Conservation (phyloP, 2,329 filamentous ascomycete species). For the Acarospora socialis region DNA sequence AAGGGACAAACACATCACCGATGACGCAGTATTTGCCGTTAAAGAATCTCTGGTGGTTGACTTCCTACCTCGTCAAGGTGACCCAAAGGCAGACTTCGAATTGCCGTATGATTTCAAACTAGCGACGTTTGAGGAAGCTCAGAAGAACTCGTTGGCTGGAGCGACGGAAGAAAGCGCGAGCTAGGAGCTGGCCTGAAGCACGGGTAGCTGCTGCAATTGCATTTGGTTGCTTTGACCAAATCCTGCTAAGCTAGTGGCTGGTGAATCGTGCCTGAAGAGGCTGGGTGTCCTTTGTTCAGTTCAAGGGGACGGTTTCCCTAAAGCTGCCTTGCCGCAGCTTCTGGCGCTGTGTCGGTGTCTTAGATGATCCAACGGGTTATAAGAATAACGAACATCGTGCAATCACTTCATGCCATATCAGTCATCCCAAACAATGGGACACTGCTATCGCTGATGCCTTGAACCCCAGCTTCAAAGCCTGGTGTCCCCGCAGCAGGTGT, state of each 20-base stretch:
- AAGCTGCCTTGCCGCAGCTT: too few species aligned
- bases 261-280: too few species aligned
- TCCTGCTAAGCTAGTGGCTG: too few species aligned
- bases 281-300: too few species aligned
- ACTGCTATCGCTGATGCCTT: not conserved
- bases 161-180: not conserved
- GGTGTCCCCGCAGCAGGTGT: conserved; percentile 5
- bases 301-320: too few species aligned
- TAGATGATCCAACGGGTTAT: too few species aligned
- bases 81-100: conserved; percentile 39
- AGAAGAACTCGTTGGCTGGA: not conserved
- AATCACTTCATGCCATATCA: too few species aligned
- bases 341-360: too few species aligned
- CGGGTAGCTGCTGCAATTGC: too few species aligned
- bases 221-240: too few species aligned
- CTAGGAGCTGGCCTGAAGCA: too few species aligned
- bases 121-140: conserved; percentile 17
- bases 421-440: not conserved
- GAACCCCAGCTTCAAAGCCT: not conserved
- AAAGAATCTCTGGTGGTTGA: conserved; percentile 46
- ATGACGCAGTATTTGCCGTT: conserved; percentile 46
- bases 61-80: conserved; percentile 37
- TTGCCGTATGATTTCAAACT: conserved; percentile 38
- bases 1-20: conserved; percentile 46
- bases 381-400: too few species aligned